phyloP scores from a whole-genome alignment of 441 rosid species.

The Theobroma grandiflorum region DNA sequence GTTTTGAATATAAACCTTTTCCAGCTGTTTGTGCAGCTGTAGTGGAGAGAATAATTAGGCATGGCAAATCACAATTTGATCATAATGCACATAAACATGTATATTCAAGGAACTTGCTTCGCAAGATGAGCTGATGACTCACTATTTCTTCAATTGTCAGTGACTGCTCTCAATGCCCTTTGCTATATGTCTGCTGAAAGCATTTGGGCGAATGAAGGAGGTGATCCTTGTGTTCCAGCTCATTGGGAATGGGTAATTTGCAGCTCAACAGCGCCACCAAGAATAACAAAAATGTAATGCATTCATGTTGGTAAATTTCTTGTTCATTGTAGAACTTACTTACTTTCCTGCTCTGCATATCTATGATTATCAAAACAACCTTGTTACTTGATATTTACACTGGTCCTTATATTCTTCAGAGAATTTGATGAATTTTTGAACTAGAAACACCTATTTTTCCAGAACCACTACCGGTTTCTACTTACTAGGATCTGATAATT shows the following conservation, averaged over 20 bases:
- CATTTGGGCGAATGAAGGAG: constrained; percentile 67
- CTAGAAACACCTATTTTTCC: not conserved
- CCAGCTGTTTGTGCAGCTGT: constrained; percentile 9
- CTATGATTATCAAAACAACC: not conserved
- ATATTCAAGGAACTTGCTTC: constrained; percentile 18
- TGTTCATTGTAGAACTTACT: constrained; percentile 21
- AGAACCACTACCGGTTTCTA: not conserved
- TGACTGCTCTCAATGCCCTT: constrained; percentile 62
- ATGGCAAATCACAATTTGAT: not conserved
- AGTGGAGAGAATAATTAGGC: not conserved
- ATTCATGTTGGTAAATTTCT: constrained; percentile 1
- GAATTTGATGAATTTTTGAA: not conserved
- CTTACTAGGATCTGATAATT: not conserved
- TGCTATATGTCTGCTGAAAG: constrained; percentile 56
- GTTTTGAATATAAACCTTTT: not conserved
- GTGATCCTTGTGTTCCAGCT: constrained; percentile 94
- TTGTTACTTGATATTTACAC: not conserved
- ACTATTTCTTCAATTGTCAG: constrained; percentile 48
- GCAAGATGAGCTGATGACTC: constrained; percentile 16
- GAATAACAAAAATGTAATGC: constrained; percentile 89
- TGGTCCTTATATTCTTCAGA: not conserved
- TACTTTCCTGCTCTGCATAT: not conserved
- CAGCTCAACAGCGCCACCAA: constrained; percentile 71
- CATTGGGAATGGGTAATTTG: constrained; percentile 88
- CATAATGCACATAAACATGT: not conserved